These are phyloP conservation scores for Clonostachys byssicola DNA, from an alignment of 2,329 filamentous ascomycete genomes.

Conservation along the genomic window DNA sequence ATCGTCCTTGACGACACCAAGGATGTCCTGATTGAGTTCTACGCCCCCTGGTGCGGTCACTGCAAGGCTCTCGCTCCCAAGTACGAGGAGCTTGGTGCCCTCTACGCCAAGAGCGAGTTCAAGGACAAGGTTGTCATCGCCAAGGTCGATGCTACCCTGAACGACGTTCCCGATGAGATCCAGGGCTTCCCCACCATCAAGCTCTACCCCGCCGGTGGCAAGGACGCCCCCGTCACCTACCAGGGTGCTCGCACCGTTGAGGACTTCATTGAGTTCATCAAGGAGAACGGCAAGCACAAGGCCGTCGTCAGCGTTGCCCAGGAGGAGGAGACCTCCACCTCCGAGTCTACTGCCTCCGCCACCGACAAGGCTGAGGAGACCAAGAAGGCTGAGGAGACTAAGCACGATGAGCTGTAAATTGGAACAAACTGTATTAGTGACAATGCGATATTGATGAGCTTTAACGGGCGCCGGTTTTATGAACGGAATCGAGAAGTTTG, in stretches of 20 bases:
- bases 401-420: conserved; percentile 74
- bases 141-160: conserved; percentile 94
- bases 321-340: conserved; percentile 40
- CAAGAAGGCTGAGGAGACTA: conserved; percentile 35
- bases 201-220: conserved; percentile 87
- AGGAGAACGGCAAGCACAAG: conserved; percentile 91
- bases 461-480: conserved; percentile 7
- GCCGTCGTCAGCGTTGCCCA: conserved; percentile 58
- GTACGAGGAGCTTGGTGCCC: conserved; percentile 84
- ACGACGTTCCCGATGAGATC: conserved; percentile 96
- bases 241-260: conserved; percentile 82
- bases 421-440: conserved; percentile 5
- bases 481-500: no score
- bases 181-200: conserved; percentile 99
- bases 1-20: conserved; percentile 90
- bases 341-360: conserved; percentile 47
- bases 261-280: conserved; percentile 87
- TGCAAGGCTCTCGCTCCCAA: conserved; percentile 97
- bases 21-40: conserved; percentile 97
- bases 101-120: conserved; percentile 74
- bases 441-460: conserved; percentile 14
- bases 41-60: conserved; percentile 99
- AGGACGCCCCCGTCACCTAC: conserved; percentile 83
- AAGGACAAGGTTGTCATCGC: conserved; percentile 85
- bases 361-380: conserved; percentile 33